Percentiles rank a stretch among this genome's conserved stretches.
These are phyloP conservation scores for Handroanthus guayacan DNA, from an alignment of 257 asterid species.

Conservation along the genomic window DNA sequence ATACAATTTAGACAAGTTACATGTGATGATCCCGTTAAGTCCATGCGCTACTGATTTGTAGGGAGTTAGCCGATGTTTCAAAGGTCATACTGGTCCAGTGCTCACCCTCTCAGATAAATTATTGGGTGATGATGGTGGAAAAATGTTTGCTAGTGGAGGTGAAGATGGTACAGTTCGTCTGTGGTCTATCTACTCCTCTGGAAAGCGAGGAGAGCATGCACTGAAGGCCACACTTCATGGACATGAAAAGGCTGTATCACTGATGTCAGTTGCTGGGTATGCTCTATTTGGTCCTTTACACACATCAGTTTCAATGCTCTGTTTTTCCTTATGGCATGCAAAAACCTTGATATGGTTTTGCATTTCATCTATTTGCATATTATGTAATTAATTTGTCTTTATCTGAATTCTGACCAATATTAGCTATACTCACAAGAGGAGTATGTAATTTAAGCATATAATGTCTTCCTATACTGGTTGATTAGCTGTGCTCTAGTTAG, in stretches of 20 bases:
- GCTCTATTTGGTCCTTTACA: slow-evolving; percentile 25
- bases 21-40: slow-evolving; percentile 7
- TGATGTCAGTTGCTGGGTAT: slow-evolving; percentile 79
- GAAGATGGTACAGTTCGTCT: slow-evolving; percentile 85
- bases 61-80: slow-evolving; percentile 79
- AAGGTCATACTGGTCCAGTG: slow-evolving; percentile 75
- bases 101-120: slow-evolving; percentile 74
- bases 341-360: slow-evolving; percentile 12
- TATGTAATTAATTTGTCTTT: background rate
- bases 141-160: slow-evolving; percentile 85
- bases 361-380: background rate
- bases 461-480: slow-evolving; percentile 2
- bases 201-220: slow-evolving; percentile 74
- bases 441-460: background rate
- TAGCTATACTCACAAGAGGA: background rate
- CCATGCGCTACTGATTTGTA: slow-evolving; percentile 36
- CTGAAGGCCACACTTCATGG: slow-evolving; percentile 80
- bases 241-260: slow-evolving; percentile 74
- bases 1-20: background rate
- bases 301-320: background rate
- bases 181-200: slow-evolving; percentile 76
- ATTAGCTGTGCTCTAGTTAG: background rate
- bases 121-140: slow-evolving; percentile 59
- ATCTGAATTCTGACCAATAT: background rate
- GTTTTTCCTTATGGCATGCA: slow-evolving; percentile 5